These are phyloP conservation scores for Dactylis glomerata DNA, from an alignment of 176 grass and related monocot genomes.

Conservation along the genomic window DNA sequence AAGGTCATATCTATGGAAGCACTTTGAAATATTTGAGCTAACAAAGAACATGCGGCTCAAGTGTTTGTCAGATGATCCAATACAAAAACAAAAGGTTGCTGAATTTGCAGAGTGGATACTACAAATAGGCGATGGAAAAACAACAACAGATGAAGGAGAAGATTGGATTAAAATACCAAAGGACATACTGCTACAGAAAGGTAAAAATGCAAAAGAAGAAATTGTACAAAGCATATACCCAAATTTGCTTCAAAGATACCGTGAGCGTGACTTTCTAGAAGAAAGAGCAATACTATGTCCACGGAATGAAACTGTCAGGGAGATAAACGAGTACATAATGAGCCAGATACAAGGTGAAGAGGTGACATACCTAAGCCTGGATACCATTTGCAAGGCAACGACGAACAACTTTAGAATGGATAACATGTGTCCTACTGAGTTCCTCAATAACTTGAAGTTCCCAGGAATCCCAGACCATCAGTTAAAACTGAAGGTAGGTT, in stretches of 20 bases:
- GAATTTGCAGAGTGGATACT: not conserved
- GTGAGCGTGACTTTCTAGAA: not conserved
- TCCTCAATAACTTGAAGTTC: no score
- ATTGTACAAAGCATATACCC: not conserved
- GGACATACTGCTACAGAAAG: not conserved
- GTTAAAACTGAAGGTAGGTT: not conserved
- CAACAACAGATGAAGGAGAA: not conserved
- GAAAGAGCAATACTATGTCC: conserved; percentile 5
- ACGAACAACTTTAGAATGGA: not conserved
- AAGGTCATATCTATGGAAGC: no score
- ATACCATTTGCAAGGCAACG: not conserved
- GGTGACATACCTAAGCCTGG: not conserved
- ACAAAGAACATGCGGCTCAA: no score
- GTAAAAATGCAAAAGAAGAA: not conserved
- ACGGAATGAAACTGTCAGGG: not conserved
- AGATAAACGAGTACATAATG: not conserved
- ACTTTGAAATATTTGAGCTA: no score
- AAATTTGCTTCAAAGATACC: not conserved
- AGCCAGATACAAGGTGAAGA: not conserved
- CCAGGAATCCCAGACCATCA: not conserved
- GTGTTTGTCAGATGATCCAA: no score
- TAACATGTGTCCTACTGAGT: no score
- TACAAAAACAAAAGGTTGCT: not conserved
- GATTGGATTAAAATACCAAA: not conserved
- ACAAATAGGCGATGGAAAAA: not conserved